These are phyloP conservation scores for Candida manassasensis DNA, from an alignment of 805 yeast genomes.

Conservation along the genomic window DNA sequence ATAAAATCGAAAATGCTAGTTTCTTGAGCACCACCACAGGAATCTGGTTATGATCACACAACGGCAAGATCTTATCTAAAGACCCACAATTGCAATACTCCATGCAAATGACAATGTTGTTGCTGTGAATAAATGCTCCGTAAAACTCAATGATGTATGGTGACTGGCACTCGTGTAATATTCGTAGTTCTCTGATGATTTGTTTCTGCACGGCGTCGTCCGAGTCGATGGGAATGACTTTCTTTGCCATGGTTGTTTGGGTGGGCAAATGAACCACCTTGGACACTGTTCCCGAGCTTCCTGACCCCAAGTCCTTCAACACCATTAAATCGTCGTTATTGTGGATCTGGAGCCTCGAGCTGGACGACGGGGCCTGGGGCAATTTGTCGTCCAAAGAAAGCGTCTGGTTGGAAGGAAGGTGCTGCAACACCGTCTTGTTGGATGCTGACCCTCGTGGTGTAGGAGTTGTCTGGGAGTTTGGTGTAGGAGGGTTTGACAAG, in stretches of 20 bases:
- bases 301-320: slow-evolving; percentile 78
- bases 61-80: slow-evolving; percentile 69
- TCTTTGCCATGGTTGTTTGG: slow-evolving; percentile 84
- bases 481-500: slow-evolving; percentile 1
- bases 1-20: slow-evolving; percentile 69
- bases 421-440: slow-evolving; percentile 6
- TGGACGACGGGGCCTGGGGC: slow-evolving; percentile 30
- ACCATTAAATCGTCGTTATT: slow-evolving; percentile 61
- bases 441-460: background rate
- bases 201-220: slow-evolving; percentile 76
- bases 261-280: slow-evolving; percentile 88
- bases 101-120: slow-evolving; percentile 86
- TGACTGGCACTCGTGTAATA: slow-evolving; percentile 83
- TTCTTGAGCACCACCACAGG: slow-evolving; percentile 68
- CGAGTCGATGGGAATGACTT: slow-evolving; percentile 80
- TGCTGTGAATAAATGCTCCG: slow-evolving; percentile 74
- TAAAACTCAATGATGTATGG: slow-evolving; percentile 84
- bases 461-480: slow-evolving; percentile 3
- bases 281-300: slow-evolving; percentile 89
- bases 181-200: slow-evolving; percentile 80
- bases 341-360: slow-evolving; percentile 25
- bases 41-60: slow-evolving; percentile 32
- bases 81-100: slow-evolving; percentile 96
- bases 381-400: background rate
- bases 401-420: background rate